These are phyloP conservation scores for Entomortierella beljakovae DNA, from an alignment of 192 early-diverging fungal genomes.

Conservation along the genomic window DNA sequence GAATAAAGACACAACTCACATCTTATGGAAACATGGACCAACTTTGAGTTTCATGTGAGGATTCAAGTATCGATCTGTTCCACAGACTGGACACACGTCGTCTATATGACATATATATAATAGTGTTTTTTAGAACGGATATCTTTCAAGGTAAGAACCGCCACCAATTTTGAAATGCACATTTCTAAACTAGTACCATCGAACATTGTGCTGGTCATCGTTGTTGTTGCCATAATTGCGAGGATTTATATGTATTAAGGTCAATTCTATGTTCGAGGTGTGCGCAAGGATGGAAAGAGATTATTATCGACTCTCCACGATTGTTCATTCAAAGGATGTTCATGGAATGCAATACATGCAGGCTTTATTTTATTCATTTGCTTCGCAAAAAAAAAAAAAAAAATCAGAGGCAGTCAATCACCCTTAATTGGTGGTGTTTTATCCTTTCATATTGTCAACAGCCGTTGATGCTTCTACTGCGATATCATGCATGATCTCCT, in stretches of 20 bases:
- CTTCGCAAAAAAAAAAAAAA: too few species aligned
- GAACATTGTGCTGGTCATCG: slow-evolving; percentile 14
- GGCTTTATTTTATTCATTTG: too few species aligned
- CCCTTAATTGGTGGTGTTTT: not conserved
- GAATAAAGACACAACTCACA: not conserved
- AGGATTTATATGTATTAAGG: too few species aligned
- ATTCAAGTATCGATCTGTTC: slow-evolving; percentile 87
- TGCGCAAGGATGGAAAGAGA: too few species aligned
- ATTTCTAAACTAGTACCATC: slow-evolving; percentile 10
- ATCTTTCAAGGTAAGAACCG: not conserved
- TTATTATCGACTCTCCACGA: too few species aligned
- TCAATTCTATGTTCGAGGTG: not conserved
- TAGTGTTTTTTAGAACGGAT: not conserved
- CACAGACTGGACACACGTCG: slow-evolving; percentile 82
- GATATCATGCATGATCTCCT: slow-evolving; percentile 57
- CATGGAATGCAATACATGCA: too few species aligned
- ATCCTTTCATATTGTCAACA: slow-evolving; percentile 44
- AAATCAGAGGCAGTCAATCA: too few species aligned
- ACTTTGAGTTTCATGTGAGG: slow-evolving; percentile 90
- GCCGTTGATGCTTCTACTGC: slow-evolving; percentile 47
- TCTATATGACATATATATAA: slow-evolving; percentile 15
- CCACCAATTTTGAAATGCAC: slow-evolving; percentile 22
- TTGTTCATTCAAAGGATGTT: too few species aligned
- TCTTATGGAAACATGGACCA: slow-evolving; percentile 79
- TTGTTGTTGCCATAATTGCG: slow-evolving; percentile 28